These are phyloP conservation scores for Citrullus amarus DNA, from an alignment of 306 rosid species.

Conservation along the genomic window DNA sequence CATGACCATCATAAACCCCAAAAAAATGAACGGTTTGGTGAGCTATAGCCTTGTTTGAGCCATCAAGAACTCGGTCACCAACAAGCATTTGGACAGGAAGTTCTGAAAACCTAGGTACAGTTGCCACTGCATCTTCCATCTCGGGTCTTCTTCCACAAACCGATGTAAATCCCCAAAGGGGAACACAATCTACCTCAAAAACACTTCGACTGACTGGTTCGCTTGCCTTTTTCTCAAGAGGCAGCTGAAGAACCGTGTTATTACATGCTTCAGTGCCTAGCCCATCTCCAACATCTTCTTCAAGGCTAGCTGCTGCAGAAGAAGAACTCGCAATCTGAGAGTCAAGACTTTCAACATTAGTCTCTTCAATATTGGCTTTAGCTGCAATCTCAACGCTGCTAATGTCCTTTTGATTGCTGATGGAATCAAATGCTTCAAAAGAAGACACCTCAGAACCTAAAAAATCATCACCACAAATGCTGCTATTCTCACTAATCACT, in stretches of 20 bases:
- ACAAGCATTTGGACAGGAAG: constrained; percentile 70
- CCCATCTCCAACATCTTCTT: constrained; percentile 30
- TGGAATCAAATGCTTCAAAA: constrained; percentile 32
- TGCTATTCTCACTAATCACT: constrained; percentile 54
- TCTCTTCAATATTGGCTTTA: constrained; percentile 18
- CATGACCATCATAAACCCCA: constrained; percentile 92
- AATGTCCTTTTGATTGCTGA: constrained; percentile 26
- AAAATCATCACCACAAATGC: constrained; percentile 63
- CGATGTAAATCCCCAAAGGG: constrained; percentile 72
- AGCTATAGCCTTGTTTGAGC: constrained; percentile 37
- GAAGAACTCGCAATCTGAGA: constrained; percentile 28
- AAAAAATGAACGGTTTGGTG: constrained; percentile 62
- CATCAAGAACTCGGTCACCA: constrained; percentile 46
- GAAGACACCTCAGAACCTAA: constrained; percentile 35
- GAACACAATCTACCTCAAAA: constrained; percentile 67
- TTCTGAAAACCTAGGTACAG: constrained; percentile 41
- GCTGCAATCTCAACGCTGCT: constrained; percentile 27
- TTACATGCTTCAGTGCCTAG: constrained; percentile 23
- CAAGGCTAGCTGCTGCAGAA: constrained; percentile 34
- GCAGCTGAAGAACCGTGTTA: constrained; percentile 28
- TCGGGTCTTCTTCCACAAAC: constrained; percentile 79
- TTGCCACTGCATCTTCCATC: constrained; percentile 77
- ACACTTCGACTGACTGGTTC: constrained; percentile 55
- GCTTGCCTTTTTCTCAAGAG: constrained; percentile 34
- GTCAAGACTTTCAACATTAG: constrained; percentile 18